Base-by-base conservation (phyloP, 2,329 filamentous ascomycete genomes). In the Ophiognomonia clavigignenti-juglandacearum region DNA sequence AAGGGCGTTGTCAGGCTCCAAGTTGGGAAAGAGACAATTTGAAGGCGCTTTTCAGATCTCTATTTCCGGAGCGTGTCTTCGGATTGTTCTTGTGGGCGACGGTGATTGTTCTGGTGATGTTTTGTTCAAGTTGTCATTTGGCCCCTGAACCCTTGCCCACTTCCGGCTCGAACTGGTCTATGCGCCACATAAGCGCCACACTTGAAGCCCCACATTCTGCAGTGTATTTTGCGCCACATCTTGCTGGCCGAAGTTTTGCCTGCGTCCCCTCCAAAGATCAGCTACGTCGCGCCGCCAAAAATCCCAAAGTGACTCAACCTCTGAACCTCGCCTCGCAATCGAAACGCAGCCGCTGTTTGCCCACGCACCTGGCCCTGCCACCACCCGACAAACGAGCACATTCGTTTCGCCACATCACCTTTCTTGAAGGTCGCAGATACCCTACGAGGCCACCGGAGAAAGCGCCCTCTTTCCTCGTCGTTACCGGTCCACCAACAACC, bases 291-390 rank as follows among this genome's bases (percentile, higher is more conserved):
- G 36, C 26, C 29, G 29, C 31, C 48, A 43, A 50, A 50, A 50
- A 47, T 45, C 36, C 45, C 41, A 37, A 45, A 52, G 50, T 52
- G 50, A 52, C 50, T 52, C 50, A 52, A 51, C 41, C 26, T 20
- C 36, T 32, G 22, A 40, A 43, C 38, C 36, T 16, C 41, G 10
- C 23, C 32, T 36, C 41, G 44, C 42, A 39, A n/a, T n/a, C n/a
- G n/a, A n/a, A n/a, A n/a, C n/a, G n/a, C n/a, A n/a, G n/a, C n/a
- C n/a, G n/a, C n/a, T n/a, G 24, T 26, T 26, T 26, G 24, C 6
- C 24, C 24, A 26, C 24, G 10, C 39, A 29, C 39, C 27, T 31
- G 34, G 26, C 39, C 39, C 40, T 38, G 36, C 35, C 39, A 32
- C 22, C 18, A 20, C 29, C 41, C 24, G 10, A 10, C 24, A 26